Conservation (phyloP, 2,329 filamentous ascomycete genomes). For the Camptophora hylomeconis region DNA sequence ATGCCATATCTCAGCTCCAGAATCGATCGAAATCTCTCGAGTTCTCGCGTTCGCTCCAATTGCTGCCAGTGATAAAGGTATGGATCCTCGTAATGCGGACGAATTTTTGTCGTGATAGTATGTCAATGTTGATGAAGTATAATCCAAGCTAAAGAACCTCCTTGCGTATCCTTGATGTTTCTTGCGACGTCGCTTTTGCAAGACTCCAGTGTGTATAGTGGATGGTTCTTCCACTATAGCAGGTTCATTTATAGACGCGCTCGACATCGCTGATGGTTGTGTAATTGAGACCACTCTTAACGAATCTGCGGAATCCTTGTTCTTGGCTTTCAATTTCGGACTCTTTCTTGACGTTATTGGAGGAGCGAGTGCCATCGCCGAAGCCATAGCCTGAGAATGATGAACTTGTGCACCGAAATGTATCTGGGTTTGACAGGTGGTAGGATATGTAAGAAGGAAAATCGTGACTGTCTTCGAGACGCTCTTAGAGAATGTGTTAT, state of each 20-base stretch:
- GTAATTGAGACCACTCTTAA: conserved; percentile 25
- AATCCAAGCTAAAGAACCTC: conserved; percentile 92
- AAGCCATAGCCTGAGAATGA: conserved; percentile 42
- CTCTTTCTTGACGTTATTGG: conserved; percentile 17
- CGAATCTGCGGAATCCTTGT: conserved; percentile 38
- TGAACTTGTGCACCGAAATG: conserved; percentile 31
- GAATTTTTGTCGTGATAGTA: conserved; percentile 95
- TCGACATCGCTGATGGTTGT: conserved; percentile 5
- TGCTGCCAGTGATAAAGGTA: conserved; percentile 80
- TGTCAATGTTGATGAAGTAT: conserved; percentile 82
- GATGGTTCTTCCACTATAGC: conserved; percentile 16
- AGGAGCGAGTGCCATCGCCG: conserved; percentile 19
- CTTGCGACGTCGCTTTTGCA: conserved; percentile 86
- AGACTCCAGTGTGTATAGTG: conserved; percentile 66
- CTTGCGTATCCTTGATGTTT: conserved; percentile 86
- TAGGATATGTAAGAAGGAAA: conserved; percentile 86
- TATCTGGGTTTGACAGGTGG: conserved; percentile 41
- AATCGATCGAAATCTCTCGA: conserved; percentile 90
- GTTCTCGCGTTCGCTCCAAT: conserved; percentile 80
- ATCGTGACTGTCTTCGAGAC: conserved; percentile 91
- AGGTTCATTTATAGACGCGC: conserved; percentile 6
- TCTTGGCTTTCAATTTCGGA: conserved; percentile 28
- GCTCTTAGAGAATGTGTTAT: conserved; percentile 97
- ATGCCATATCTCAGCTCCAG: conserved; percentile 94
- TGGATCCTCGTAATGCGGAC: conserved; percentile 79